Evolutionary conservation across 176 grass and related monocot species (phyloP).

Genomic region (Triticum turgidum): DNA sequence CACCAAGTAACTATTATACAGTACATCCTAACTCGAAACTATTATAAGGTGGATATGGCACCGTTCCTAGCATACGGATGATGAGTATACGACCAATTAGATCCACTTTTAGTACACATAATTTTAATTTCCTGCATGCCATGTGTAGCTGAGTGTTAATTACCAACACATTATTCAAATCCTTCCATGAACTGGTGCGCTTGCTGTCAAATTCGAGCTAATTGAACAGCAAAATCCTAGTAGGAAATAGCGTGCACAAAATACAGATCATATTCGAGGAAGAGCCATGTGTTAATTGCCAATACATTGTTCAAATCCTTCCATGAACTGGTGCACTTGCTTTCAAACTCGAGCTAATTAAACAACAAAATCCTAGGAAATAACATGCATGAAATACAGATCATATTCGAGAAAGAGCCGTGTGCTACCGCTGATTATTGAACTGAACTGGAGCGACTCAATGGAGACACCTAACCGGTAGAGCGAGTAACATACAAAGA

Average conservation of each 20-base stretch:
- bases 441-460: background rate
- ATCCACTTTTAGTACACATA: background rate
- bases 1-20: background rate
- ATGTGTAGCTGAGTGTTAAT: background rate
- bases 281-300: too few relatives aligned
- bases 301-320: background rate
- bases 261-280: too few relatives aligned
- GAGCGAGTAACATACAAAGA: background rate
- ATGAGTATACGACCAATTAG: background rate
- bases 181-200: too few relatives aligned
- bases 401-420: background rate
- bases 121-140: background rate
- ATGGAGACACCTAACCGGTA: background rate
- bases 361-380: background rate
- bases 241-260: too few relatives aligned
- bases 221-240: too few relatives aligned
- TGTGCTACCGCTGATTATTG: background rate
- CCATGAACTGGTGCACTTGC: background rate
- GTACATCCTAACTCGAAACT: background rate
- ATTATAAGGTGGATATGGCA: background rate
- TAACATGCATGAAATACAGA: background rate
- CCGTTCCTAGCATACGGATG: background rate
- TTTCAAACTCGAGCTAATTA: background rate
- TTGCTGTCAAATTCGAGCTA: too few relatives aligned
- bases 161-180: background rate